Conservation (phyloP, 192 early-diverging fungal genomes). For the Geosiphon pyriformis region DNA sequence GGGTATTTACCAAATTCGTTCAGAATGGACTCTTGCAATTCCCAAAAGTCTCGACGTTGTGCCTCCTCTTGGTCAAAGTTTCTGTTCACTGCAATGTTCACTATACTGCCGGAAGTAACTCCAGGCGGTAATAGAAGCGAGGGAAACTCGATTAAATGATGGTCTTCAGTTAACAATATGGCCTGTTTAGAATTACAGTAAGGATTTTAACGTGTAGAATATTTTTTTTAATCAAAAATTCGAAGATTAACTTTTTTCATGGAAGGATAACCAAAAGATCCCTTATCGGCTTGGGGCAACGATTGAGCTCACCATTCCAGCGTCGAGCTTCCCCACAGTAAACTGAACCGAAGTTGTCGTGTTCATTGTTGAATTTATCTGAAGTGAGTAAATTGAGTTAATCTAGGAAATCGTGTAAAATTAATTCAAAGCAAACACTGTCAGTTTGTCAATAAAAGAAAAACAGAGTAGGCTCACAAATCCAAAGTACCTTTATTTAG, state of each 20-base stretch:
- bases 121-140: conserved; percentile 92
- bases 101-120: conserved; percentile 88
- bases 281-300: neutral
- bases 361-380: too few relatives aligned
- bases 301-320: conserved; percentile 64
- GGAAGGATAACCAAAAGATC: neutral
- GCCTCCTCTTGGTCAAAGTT: conserved; percentile 80
- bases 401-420: too few relatives aligned
- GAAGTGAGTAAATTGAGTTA: too few relatives aligned
- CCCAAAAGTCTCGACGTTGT: conserved; percentile 73
- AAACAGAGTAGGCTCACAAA: too few relatives aligned
- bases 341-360: conserved; percentile 57
- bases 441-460: too few relatives aligned
- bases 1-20: conserved; percentile 67
- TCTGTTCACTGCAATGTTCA: conserved; percentile 92
- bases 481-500: too few relatives aligned
- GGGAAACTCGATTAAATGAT: conserved; percentile 98
- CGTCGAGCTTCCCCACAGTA: conserved; percentile 92
- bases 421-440: too few relatives aligned
- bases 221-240: neutral
- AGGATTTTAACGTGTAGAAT: neutral
- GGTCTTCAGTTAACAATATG: conserved; percentile 91
- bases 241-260: neutral
- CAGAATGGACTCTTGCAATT: conserved; percentile 83
- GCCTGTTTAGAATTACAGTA: conserved; percentile 52